Percentiles rank a stretch among this genome's conserved stretches.
phyloP scores from a whole-genome alignment of 495 filamentous ascomycete genomes.

The Penicillium egyptiacum region DNA sequence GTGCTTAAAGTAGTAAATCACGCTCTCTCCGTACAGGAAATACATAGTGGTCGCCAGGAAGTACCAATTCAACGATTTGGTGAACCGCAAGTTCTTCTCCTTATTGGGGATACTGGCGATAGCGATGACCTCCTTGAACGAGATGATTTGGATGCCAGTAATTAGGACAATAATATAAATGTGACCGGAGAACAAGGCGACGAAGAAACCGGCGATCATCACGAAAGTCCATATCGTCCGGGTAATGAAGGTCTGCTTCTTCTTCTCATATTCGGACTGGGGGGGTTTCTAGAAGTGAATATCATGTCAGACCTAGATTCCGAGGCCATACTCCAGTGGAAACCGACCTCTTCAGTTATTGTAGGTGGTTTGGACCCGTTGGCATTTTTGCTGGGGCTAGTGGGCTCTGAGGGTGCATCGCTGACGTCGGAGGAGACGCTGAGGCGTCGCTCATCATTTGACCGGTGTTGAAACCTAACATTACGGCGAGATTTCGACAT shows the following conservation, averaged over 20 bases:
- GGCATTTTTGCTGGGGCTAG: slow-evolving; percentile 53
- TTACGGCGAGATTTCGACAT: slow-evolving; percentile 78
- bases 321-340: not conserved
- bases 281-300: slow-evolving; percentile 40
- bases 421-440: slow-evolving; percentile 77
- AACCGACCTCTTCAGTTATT: slow-evolving; percentile 50
- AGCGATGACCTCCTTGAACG: slow-evolving; percentile 98
- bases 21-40: slow-evolving; percentile 96
- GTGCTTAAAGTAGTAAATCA: slow-evolving; percentile 99
- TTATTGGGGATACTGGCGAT: slow-evolving; percentile 93
- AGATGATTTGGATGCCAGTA: slow-evolving; percentile 90
- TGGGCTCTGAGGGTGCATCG: slow-evolving; percentile 66
- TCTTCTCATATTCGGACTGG: slow-evolving; percentile 89
- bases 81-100: slow-evolving; percentile 87
- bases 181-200: slow-evolving; percentile 87
- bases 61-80: slow-evolving; percentile 97
- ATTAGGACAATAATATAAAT: slow-evolving; percentile 94
- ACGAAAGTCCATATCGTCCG: slow-evolving; percentile 97
- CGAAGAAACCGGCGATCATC: slow-evolving; percentile 95
- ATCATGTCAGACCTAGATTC: slow-evolving; percentile 13
- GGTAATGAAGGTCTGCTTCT: slow-evolving; percentile 96
- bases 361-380: slow-evolving; percentile 46
- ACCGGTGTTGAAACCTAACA: slow-evolving; percentile 78
- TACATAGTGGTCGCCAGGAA: slow-evolving; percentile 99
- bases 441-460: slow-evolving; percentile 57